Base-by-base conservation (phyloP, 495 filamentous ascomycete genomes). In the Neohortaea acidophila region DNA sequence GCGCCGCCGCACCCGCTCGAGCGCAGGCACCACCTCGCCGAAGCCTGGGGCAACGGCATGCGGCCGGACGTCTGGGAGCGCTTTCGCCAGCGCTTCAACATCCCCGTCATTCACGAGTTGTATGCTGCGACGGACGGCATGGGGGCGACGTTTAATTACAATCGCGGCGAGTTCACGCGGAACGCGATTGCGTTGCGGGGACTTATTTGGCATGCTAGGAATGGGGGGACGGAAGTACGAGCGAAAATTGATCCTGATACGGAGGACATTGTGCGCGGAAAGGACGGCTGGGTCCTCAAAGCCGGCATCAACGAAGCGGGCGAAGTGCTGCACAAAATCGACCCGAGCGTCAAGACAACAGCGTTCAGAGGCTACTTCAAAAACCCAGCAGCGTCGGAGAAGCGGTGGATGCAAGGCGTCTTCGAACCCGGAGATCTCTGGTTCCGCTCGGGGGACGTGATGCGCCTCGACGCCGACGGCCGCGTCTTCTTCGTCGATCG, bases 21-120 rank as follows among this genome's bases (percentile, higher is more conserved):
- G 56, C 73, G 70, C 43, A 72, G 78, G 43, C 77, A 94, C 59
- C 70, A 64, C 0, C 67, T 97, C 2, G 75, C 78, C 2, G 33
- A 81, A 15, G 87, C 84, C 1, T 82, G 87, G 42, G 89, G 89
- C 8, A 97, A 97, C 48, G 89, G 89, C n/a, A 62, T 97, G 17
- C 73, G 89, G 0, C 84, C 89, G 0, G 89, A 94, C 50, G 74
- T 96, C 21, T 97, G 89, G 89, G 69, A 80, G n/a, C 60, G 60
- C 2, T 91, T 97, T 61, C 83, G 85, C 54, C 65, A 79, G 26
- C 83, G 89, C 25, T 97, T 94, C 58, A 76, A 73, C 22, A 79
- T 97, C 39, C 62, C 73, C 8, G 73, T 72, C 0, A 75, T 97
- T 36, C 75, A 67, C 34, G 89, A 97, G 56, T 91, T 97, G 59